These are phyloP conservation scores for Hemileccinum rubropunctum DNA, from an alignment of 768 basidiomycete genomes.

Conservation along the genomic window DNA sequence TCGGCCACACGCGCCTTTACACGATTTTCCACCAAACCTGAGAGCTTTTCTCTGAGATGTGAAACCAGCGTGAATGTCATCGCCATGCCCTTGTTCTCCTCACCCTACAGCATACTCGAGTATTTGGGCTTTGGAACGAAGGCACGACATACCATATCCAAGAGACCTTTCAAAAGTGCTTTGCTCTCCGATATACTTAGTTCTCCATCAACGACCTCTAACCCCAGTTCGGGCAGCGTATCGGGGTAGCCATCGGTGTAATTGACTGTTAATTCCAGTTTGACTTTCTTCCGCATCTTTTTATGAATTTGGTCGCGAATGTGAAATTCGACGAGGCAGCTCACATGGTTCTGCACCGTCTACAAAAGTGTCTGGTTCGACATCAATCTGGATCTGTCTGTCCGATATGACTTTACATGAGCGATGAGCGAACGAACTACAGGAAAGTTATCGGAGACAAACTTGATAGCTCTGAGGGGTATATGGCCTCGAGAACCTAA, in stretches of 20 bases:
- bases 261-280: conserved; percentile 64
- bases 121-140: neutral
- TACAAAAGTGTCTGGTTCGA: conserved; percentile 79
- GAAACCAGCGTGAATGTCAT: conserved; percentile 97
- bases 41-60: conserved; percentile 76
- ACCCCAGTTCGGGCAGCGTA: conserved; percentile 64
- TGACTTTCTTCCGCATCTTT: conserved; percentile 52
- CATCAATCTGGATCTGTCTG: conserved; percentile 74
- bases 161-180: conserved; percentile 54
- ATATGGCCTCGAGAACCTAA: conserved; percentile 93
- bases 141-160: conserved; percentile 46
- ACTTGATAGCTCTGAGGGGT: conserved; percentile 92
- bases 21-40: conserved; percentile 57
- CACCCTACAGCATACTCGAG: conserved; percentile 46
- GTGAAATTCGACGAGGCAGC: conserved; percentile 18
- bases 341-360: conserved; percentile 58
- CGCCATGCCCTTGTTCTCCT: conserved; percentile 90
- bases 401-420: conserved; percentile 78
- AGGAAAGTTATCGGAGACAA: conserved; percentile 43
- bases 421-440: conserved; percentile 42
- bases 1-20: conserved; percentile 53
- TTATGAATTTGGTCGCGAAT: conserved; percentile 10
- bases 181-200: conserved; percentile 58
- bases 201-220: conserved; percentile 64
- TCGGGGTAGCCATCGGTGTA: conserved; percentile 88